Conservation (phyloP, 169 alveolate species). For the Besnoitia besnoiti region DNA sequence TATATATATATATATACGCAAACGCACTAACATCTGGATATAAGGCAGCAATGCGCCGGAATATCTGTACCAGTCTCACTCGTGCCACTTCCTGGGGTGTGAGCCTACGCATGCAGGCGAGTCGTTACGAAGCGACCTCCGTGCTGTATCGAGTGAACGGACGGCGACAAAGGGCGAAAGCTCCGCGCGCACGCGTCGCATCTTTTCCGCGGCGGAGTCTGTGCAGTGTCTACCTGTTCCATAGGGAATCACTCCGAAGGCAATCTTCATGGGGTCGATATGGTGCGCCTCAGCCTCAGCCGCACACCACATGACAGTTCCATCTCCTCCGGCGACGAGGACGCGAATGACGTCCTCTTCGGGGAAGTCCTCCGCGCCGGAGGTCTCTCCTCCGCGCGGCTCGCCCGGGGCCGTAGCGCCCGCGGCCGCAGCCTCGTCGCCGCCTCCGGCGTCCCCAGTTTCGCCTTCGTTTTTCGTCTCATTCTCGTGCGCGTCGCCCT, state of each 20-base stretch:
- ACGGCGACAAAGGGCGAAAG: too few species aligned
- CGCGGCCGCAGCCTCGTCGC: neutral
- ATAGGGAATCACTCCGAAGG: constrained; percentile 92
- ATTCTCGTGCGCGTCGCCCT: neutral
- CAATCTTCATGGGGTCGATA: constrained; percentile 78
- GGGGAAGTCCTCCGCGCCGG: neutral
- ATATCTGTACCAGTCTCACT: too few species aligned
- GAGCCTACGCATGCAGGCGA: too few species aligned
- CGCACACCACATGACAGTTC: constrained; percentile 93
- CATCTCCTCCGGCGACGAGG: constrained; percentile 96
- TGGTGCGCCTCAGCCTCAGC: constrained; percentile 82
- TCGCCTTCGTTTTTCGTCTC: neutral
- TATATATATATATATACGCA: neutral
- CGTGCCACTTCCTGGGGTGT: too few species aligned
- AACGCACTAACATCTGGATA: neutral
- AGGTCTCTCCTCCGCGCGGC: too few species aligned
- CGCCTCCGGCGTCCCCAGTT: neutral
- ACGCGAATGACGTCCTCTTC: constrained; percentile 68
- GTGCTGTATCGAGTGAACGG: too few species aligned
- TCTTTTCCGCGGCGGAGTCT: neutral
- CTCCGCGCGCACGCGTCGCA: neutral
- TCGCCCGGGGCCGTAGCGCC: too few species aligned
- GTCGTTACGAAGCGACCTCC: too few species aligned
- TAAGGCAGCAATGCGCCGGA: too few species aligned
- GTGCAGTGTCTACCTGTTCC: constrained; percentile 93